Conservation (phyloP, 441 rosid genomes). For the Jatropha multifida region DNA sequence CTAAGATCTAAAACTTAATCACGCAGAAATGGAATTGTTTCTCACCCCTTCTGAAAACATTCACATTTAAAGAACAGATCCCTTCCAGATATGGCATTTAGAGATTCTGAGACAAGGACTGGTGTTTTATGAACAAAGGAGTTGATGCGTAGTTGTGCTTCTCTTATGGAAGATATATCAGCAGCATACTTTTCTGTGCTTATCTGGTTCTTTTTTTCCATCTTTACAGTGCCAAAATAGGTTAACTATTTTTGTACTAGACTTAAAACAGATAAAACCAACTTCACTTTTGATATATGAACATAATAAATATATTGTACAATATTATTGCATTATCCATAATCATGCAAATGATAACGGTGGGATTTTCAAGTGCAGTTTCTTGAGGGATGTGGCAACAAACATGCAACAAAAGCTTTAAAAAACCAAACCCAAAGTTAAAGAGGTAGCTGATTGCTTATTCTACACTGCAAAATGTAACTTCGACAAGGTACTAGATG, state of each 20-base stretch:
- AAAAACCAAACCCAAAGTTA: background rate
- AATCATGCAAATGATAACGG: background rate
- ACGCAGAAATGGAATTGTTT: conserved; percentile 14
- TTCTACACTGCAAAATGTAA: background rate
- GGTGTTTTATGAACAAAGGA: conserved; percentile 63
- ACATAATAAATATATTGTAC: background rate
- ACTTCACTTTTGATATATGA: background rate
- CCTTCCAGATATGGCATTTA: conserved; percentile 57
- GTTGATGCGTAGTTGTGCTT: conserved; percentile 58
- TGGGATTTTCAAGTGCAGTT: background rate
- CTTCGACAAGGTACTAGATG: background rate
- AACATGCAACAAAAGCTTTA: background rate
- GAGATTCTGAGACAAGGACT: conserved; percentile 63
- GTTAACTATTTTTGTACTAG: background rate
- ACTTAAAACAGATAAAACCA: background rate
- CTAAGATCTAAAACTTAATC: conserved; percentile 1
- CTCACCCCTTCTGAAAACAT: conserved; percentile 91
- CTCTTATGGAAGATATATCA: conserved; percentile 62
- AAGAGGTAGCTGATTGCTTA: background rate
- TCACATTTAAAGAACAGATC: conserved; percentile 75
- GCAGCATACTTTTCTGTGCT: conserved; percentile 60
- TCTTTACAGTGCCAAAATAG: conserved; percentile 13
- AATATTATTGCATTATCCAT: background rate
- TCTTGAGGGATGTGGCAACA: background rate
- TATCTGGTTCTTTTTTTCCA: conserved; percentile 30